Evolutionary conservation across 1,284 basidiomycete genomes (phyloP).

Genomic region (Ustilago curta): DNA sequence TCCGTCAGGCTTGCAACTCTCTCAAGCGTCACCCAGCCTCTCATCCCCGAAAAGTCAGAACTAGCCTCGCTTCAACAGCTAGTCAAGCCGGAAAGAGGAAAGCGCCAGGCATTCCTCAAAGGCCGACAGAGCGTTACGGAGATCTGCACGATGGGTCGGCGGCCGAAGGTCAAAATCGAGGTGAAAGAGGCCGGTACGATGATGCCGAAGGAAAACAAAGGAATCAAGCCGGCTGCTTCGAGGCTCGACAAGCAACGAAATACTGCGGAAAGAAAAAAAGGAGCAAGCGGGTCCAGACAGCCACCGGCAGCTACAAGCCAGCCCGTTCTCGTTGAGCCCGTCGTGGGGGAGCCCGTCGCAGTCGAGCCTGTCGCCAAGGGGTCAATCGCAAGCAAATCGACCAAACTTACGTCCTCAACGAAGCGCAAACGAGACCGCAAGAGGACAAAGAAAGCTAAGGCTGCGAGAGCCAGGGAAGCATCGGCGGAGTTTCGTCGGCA

Average conservation of each 20-base stretch:
- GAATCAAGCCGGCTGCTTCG: background rate
- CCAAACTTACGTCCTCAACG: background rate
- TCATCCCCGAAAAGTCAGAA: background rate
- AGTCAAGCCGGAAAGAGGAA: background rate
- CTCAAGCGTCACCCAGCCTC: background rate
- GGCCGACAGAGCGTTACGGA: background rate
- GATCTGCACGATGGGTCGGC: background rate
- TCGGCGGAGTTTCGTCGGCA: background rate
- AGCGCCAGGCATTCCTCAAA: background rate
- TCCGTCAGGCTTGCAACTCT: background rate
- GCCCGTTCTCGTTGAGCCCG: background rate
- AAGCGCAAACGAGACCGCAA: background rate
- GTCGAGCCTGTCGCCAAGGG: background rate
- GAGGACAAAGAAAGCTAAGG: background rate
- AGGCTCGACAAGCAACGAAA: background rate
- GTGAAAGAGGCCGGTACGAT: background rate
- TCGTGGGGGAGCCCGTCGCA: background rate
- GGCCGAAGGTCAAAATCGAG: slow-evolving; percentile 1
- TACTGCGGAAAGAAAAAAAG: background rate
- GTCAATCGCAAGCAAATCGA: background rate
- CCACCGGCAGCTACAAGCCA: background rate
- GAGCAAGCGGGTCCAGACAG: background rate
- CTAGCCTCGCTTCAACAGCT: background rate
- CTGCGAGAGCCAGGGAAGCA: background rate
- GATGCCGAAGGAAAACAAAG: background rate